A percentile compares a stretch with the other conserved stretches of the same genome.
phyloP scores from a whole-genome alignment of 2,329 filamentous ascomycete species.

The Fusarium neocosmosporiellum region DNA sequence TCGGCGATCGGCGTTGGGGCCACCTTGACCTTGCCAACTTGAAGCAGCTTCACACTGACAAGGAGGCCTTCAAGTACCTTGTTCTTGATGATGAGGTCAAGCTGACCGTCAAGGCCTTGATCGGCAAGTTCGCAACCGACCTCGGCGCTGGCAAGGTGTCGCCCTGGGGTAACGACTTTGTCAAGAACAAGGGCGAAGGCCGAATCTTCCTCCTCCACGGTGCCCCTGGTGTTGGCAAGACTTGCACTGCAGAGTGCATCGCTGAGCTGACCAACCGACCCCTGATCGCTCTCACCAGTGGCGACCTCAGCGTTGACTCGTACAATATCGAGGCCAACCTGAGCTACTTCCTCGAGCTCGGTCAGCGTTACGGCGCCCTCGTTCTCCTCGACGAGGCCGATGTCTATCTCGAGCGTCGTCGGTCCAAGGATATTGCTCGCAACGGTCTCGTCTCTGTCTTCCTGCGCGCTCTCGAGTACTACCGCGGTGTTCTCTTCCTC shows the following conservation, averaged over 20 bases:
- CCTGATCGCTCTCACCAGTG: slow-evolving; percentile 62
- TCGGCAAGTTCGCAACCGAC: slow-evolving; percentile 58
- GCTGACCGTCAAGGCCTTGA: slow-evolving; percentile 58
- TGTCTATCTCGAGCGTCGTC: slow-evolving; percentile 67
- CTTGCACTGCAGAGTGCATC: slow-evolving; percentile 66
- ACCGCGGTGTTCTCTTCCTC: slow-evolving; percentile 61
- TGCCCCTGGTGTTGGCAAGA: slow-evolving; percentile 67
- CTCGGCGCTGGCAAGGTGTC: slow-evolving; percentile 51
- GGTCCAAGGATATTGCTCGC: slow-evolving; percentile 55
- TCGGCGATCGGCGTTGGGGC: slow-evolving; percentile 58
- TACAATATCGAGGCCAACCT: slow-evolving; percentile 56
- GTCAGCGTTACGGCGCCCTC: slow-evolving; percentile 61
- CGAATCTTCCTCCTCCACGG: slow-evolving; percentile 64
- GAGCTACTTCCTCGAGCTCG: slow-evolving; percentile 61
- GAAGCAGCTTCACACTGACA: slow-evolving; percentile 55
- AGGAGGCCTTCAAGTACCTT: slow-evolving; percentile 62
- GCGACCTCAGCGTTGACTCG: slow-evolving; percentile 57
- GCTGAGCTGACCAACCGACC: slow-evolving; percentile 63
- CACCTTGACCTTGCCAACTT: slow-evolving; percentile 55
- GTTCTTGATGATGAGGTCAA: slow-evolving; percentile 62
- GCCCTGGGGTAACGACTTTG: slow-evolving; percentile 60
- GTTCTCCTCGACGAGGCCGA: slow-evolving; percentile 70
- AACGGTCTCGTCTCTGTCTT: slow-evolving; percentile 63
- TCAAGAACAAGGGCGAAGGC: slow-evolving; percentile 63
- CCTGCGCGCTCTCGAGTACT: slow-evolving; percentile 63